Conservation (phyloP, 1,284 basidiomycete species). For the Puccinia triticina region DNA sequence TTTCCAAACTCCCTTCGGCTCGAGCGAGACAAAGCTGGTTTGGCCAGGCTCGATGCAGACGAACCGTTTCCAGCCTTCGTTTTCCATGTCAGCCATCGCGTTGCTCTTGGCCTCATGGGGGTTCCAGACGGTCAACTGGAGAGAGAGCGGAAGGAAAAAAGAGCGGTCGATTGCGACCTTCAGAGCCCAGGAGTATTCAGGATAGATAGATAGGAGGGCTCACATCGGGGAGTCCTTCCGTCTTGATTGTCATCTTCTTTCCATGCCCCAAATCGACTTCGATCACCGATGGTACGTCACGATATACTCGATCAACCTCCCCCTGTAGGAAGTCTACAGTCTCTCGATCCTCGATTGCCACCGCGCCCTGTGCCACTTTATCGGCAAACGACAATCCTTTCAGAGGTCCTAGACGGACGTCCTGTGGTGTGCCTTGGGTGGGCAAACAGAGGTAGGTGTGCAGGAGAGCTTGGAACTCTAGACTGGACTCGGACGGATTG, state of each 20-base stretch:
- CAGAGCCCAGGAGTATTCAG: background rate
- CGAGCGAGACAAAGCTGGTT: slow-evolving; percentile 57
- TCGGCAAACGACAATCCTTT: slow-evolving; percentile 55
- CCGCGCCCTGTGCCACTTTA: slow-evolving; percentile 54
- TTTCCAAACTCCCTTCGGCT: slow-evolving; percentile 57
- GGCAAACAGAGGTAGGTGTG: slow-evolving; percentile 61
- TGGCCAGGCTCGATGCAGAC: slow-evolving; percentile 61
- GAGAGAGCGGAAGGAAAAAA: background rate
- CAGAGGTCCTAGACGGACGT: slow-evolving; percentile 53
- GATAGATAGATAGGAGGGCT: background rate
- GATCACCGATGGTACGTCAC: slow-evolving; percentile 21
- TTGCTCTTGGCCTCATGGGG: slow-evolving; percentile 59
- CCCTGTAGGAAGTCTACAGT: slow-evolving; percentile 53
- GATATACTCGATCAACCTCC: slow-evolving; percentile 58
- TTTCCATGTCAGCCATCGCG: slow-evolving; percentile 60
- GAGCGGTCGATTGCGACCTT: too few species aligned
- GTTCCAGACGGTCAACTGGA: slow-evolving; percentile 60
- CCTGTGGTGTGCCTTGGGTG: slow-evolving; percentile 52
- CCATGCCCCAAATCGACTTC: slow-evolving; percentile 11
- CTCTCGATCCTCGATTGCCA: slow-evolving; percentile 48
- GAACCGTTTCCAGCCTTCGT: slow-evolving; percentile 59
- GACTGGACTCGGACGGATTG: slow-evolving; percentile 49
- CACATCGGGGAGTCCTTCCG: too few species aligned
- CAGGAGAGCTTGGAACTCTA: slow-evolving; percentile 61
- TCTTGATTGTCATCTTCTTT: slow-evolving; percentile 21